These are phyloP conservation scores for Phytophthora fragariaefolia DNA, from an alignment of 352 stramenopile species.

Conservation along the genomic window DNA sequence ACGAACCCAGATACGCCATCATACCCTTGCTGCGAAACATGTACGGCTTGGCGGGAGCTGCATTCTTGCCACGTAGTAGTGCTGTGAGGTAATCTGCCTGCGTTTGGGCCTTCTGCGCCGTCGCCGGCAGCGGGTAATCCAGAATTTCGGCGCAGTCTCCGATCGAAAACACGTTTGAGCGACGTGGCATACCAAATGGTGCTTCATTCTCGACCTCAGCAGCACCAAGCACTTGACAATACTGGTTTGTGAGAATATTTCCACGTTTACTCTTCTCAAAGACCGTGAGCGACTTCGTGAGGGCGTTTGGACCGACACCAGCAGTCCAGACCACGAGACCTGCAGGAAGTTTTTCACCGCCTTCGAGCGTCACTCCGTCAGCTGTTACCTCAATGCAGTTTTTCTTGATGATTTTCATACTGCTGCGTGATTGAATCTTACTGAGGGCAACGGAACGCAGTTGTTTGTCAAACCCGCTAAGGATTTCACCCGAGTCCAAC, in stretches of 20 bases:
- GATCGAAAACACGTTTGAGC: slow-evolving; percentile 92
- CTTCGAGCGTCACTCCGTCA: slow-evolving; percentile 63
- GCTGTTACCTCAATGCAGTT: slow-evolving; percentile 67
- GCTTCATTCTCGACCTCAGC: slow-evolving; percentile 54
- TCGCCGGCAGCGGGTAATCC: slow-evolving; percentile 87
- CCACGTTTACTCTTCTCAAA: slow-evolving; percentile 77
- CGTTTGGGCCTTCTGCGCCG: slow-evolving; percentile 90
- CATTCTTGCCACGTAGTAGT: slow-evolving; percentile 59
- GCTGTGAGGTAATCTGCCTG: slow-evolving; percentile 66
- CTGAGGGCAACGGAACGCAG: slow-evolving; percentile 69
- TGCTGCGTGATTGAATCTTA: slow-evolving; percentile 74
- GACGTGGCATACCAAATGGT: slow-evolving; percentile 60
- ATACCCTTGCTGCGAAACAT: slow-evolving; percentile 84
- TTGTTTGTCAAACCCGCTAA: slow-evolving; percentile 66
- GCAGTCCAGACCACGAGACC: slow-evolving; percentile 80
- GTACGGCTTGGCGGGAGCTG: slow-evolving; percentile 56
- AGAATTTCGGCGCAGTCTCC: slow-evolving; percentile 93
- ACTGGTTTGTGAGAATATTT: slow-evolving; percentile 84
- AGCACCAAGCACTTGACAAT: slow-evolving; percentile 68
- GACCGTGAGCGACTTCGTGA: slow-evolving; percentile 66
- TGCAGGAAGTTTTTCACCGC: slow-evolving; percentile 62
- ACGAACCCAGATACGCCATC: slow-evolving; percentile 95
- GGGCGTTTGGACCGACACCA: slow-evolving; percentile 72
- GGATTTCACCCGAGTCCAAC: slow-evolving; percentile 68
- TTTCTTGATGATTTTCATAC: slow-evolving; percentile 78